Evolutionary conservation across 345 rosid genomes (phyloP), one percentile per base, ranked within the genome.

Genomic region (Salix suchowensis): DNA sequence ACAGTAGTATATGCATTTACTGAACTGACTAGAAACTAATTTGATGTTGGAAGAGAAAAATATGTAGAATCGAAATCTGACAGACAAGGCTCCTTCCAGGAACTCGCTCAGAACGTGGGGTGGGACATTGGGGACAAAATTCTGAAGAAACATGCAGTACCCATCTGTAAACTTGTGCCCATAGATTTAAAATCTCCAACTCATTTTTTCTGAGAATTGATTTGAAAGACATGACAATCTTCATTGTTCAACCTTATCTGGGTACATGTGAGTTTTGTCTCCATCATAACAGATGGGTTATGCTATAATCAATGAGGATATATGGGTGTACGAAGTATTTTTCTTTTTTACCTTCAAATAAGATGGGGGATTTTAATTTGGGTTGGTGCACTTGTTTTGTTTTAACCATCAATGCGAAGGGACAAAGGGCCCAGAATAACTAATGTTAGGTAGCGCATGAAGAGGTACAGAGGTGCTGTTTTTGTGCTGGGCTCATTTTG

Each of bases 51-150:
- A 24, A n/a, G 62, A 12, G 50, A 24, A n/a, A 4, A 10, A 58
- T 4, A 58, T 2, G 15, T n/a, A 11, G 28, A 4, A 2, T 4
- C 19, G 34, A 68, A 30, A 70, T 54, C 67, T 65, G 66, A 40
- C 1, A 19, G 50, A 69, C 55, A 42, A 67, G 68, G 71, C 54
- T 75, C 54, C 79, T 82, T 82, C 80, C 67, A 34, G 50, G 88
- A 82, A 82, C 37, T 82, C 39, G 71, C 80, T 23, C 2, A 26
- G 55, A 72, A 73, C 69, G 65, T 12, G 48, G 32, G 37, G 73
- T 21, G 61, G 79, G 48, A 26, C 60, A 70, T 10, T 36, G 14
- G 37, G 13, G 75, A 77, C 79, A 62, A 70, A 76, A 30, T 70
- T 16, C 75, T 34, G 74, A 48, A 46, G 61, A 62, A 30, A 70